These are phyloP conservation scores for Physocladia obscura DNA, from an alignment of 192 early-diverging fungal species.

Conservation along the genomic window DNA sequence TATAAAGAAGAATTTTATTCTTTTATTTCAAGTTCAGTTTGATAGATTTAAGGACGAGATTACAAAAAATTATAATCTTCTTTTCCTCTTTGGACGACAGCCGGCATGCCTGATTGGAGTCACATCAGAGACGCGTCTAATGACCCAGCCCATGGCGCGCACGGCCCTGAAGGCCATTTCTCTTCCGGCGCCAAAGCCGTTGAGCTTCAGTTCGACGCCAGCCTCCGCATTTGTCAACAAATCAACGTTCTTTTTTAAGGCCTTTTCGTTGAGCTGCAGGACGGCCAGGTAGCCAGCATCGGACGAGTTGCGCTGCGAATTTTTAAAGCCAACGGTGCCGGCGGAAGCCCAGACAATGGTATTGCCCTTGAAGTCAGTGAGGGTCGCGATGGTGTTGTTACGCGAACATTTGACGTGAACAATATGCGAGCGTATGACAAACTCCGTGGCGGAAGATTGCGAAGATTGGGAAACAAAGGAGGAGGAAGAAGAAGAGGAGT, in stretches of 20 bases:
- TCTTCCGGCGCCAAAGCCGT: slow-evolving; percentile 87
- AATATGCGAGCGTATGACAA: slow-evolving; percentile 28
- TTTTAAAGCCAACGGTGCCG: slow-evolving; percentile 83
- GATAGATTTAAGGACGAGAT: not conserved
- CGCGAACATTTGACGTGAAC: slow-evolving; percentile 44
- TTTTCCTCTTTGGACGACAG: slow-evolving; percentile 82
- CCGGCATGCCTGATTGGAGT: slow-evolving; percentile 92
- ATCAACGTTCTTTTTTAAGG: slow-evolving; percentile 52
- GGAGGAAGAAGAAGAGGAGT: too few relatives aligned
- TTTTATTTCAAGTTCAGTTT: not conserved
- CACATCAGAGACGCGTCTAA: slow-evolving; percentile 77
- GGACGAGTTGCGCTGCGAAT: slow-evolving; percentile 80
- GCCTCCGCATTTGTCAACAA: slow-evolving; percentile 53
- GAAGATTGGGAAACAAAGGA: too few relatives aligned
- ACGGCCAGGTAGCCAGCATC: slow-evolving; percentile 93
- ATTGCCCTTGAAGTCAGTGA: slow-evolving; percentile 71
- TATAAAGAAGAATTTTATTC: not conserved
- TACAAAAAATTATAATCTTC: slow-evolving; percentile 69
- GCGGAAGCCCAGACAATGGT: slow-evolving; percentile 74
- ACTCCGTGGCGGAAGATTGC: too few relatives aligned
- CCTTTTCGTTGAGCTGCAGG: slow-evolving; percentile 62
- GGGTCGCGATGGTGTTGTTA: slow-evolving; percentile 89
- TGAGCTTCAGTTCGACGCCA: slow-evolving; percentile 76
- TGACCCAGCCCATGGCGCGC: slow-evolving; percentile 71
- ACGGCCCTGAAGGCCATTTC: slow-evolving; percentile 90